Conservation (phyloP, 2,329 filamentous ascomycete species). For the Aspergillus sp. region DNA sequence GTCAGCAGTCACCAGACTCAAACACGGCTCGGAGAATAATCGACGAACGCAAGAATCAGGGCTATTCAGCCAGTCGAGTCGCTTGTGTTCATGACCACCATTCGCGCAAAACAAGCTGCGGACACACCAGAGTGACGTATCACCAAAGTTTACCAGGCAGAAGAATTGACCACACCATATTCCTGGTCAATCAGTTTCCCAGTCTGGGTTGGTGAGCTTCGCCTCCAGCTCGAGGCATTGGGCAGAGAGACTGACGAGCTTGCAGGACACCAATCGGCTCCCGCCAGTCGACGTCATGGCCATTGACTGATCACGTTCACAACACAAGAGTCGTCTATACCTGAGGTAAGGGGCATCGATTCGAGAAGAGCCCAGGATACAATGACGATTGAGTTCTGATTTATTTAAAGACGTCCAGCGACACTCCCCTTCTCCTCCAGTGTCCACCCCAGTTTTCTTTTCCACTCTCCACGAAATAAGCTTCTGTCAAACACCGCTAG, state of each 20-base stretch:
- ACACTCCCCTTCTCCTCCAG: neutral
- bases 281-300: conserved; percentile 23
- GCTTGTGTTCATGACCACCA: neutral
- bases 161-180: conserved; percentile 10
- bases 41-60: neutral
- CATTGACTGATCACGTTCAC: conserved; percentile 16
- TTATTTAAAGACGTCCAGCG: neutral
- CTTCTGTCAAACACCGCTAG: neutral
- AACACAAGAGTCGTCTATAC: neutral
- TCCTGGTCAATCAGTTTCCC: conserved; percentile 19
- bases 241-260: conserved; percentile 17
- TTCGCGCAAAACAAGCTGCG: neutral
- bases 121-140: conserved; percentile 6
- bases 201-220: conserved; percentile 8
- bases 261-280: conserved; percentile 19
- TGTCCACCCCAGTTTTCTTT: neutral
- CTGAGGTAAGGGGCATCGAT: conserved; percentile 8
- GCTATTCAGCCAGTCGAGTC: neutral
- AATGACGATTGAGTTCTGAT: neutral
- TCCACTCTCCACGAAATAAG: neutral
- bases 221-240: conserved; percentile 16
- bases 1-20: neutral
- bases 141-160: conserved; percentile 1
- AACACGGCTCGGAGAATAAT: neutral
- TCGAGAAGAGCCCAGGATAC: neutral